Evolutionary conservation across 331 rosid species (phyloP).

Genomic region (Arachis monticola): DNA sequence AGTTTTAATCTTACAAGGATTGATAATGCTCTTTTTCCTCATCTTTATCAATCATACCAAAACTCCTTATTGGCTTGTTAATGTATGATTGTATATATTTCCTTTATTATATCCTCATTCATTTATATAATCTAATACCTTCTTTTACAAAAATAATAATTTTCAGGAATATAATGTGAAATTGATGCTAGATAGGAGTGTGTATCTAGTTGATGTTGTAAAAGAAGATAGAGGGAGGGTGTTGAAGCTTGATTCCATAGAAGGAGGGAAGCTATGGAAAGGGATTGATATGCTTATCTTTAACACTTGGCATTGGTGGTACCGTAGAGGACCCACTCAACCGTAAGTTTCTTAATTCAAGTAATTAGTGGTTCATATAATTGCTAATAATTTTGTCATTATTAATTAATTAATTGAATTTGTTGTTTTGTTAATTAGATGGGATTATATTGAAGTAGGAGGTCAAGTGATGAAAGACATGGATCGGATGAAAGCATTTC

Average conservation of each 20-base stretch:
- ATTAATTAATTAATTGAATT: neutral
- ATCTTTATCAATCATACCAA: neutral
- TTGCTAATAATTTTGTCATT: neutral
- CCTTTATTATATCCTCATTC: neutral
- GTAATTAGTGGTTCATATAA: neutral
- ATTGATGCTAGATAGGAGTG: constrained; percentile 85
- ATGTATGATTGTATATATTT: neutral
- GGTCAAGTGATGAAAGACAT: constrained; percentile 60
- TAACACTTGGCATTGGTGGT: constrained; percentile 99
- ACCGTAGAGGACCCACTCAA: constrained; percentile 89
- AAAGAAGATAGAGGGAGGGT: constrained; percentile 71
- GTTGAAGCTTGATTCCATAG: constrained; percentile 79
- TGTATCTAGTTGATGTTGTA: constrained; percentile 76
- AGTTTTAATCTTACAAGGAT: neutral
- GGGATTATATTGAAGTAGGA: constrained; percentile 79
- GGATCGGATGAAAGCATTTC: constrained; percentile 84
- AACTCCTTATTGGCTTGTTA: neutral
- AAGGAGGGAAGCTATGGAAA: constrained; percentile 67
- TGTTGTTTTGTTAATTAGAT: constrained; percentile 46
- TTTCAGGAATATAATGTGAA: constrained; percentile 69
- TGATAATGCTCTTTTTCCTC: constrained; percentile 13
- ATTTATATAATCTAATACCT: too few species aligned
- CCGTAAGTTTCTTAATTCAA: constrained; percentile 55
- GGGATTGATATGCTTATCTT: constrained; percentile 73
- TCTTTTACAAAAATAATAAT: neutral